Evolutionary conservation across 306 rosid species (phyloP).

Genomic region (Dalbergia cochinchinensis): DNA sequence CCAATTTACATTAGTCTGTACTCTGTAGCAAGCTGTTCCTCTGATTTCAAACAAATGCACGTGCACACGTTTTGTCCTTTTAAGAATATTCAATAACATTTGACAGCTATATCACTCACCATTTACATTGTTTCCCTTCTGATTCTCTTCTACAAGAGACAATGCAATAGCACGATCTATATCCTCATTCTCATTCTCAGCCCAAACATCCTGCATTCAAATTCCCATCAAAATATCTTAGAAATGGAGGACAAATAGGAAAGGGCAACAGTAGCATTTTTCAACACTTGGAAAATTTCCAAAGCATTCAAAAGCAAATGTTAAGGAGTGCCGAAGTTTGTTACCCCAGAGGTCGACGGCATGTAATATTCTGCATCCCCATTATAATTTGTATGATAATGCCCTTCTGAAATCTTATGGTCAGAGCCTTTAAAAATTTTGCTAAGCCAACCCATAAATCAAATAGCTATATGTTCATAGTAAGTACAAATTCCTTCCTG

Average conservation of each 20-base stretch:
- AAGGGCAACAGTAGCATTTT: constrained; percentile 14
- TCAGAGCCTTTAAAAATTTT: constrained; percentile 79
- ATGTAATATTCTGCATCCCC: constrained; percentile 62
- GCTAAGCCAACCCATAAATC: constrained; percentile 84
- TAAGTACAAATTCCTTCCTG: constrained; percentile 59
- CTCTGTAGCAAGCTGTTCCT: background rate
- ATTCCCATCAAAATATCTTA: constrained; percentile 46
- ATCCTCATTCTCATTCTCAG: constrained; percentile 80
- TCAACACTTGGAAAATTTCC: background rate
- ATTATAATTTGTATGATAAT: constrained; percentile 55
- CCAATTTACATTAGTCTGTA: background rate
- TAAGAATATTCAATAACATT: background rate
- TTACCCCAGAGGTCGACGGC: constrained; percentile 86
- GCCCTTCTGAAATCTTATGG: constrained; percentile 73
- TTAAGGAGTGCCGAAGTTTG: background rate
- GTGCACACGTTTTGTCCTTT: background rate
- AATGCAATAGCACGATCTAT: constrained; percentile 89
- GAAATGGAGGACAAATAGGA: background rate
- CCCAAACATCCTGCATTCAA: constrained; percentile 76
- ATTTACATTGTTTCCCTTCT: constrained; percentile 54
- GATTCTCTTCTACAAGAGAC: constrained; percentile 81
- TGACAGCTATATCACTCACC: constrained; percentile 66
- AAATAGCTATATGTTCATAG: constrained; percentile 58
- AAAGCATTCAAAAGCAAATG: constrained; percentile 11
- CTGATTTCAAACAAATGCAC: background rate